Percentiles rank a stretch among this genome's conserved stretches.
These are phyloP conservation scores for Ophiostoma piceae DNA, from an alignment of 2,329 filamentous ascomycete genomes.

Conservation along the genomic window DNA sequence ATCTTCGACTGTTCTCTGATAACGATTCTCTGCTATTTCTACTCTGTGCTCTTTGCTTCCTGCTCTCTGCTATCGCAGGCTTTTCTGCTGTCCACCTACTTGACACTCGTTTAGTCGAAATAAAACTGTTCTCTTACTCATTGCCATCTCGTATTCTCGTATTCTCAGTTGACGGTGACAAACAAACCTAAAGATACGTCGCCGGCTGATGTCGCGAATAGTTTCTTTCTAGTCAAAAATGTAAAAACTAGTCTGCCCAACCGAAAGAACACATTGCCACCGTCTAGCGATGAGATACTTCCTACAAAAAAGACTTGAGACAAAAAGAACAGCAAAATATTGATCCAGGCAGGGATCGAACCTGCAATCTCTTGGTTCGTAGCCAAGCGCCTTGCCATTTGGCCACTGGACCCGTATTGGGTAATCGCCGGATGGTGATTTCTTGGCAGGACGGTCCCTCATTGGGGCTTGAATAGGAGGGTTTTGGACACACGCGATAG, in stretches of 20 bases:
- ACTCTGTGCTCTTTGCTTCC: too few relatives aligned
- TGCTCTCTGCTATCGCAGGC: too few relatives aligned
- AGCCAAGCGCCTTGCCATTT: constrained; percentile 37
- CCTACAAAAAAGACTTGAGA: not conserved
- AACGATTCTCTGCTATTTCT: too few relatives aligned
- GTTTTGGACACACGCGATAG: not conserved
- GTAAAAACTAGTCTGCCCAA: not conserved
- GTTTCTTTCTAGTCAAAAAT: not conserved
- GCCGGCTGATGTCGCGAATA: not conserved
- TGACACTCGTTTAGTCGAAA: not conserved
- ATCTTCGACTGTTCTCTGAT: too few relatives aligned
- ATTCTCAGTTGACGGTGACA: too few relatives aligned
- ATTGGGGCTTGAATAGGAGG: constrained; percentile 1
- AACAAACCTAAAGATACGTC: not conserved
- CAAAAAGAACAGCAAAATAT: not conserved
- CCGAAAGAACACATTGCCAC: not conserved
- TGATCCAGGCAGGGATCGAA: constrained; percentile 36
- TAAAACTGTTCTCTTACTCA: not conserved
- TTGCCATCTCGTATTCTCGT: not conserved
- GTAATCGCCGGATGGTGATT: not conserved
- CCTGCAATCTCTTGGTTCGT: constrained; percentile 38
- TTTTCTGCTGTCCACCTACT: too few relatives aligned
- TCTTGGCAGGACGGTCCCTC: not conserved
- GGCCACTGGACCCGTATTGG: constrained; percentile 29
- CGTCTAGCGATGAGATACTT: not conserved